Base-by-base conservation (phyloP, 139 green algal genomes). In the Desmodesmus armatus region DNA sequence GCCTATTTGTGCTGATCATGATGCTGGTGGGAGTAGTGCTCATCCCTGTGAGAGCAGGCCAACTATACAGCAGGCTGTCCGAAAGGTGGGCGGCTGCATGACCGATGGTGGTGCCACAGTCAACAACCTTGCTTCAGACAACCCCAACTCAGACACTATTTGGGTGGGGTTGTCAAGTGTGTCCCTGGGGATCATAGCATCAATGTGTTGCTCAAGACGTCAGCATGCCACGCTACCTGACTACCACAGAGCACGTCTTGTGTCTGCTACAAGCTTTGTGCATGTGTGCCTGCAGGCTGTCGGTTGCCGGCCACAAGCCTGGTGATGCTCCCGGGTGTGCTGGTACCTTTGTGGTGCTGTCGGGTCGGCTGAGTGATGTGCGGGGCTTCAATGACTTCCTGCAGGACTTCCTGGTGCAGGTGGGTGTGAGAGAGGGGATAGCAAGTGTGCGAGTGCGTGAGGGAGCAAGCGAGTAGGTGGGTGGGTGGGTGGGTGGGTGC, bases 1-100 rank as follows among this genome's bases (percentile, higher is more conserved):
- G 91, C 7, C 37, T 91, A 13, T 87, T 91, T 5, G 87, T 97
- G 53, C 71, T 97, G 35, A 79, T 80, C 47, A 95, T 96, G 89
- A 97, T 98, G 88, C 81, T 83, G 35, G 72, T 96, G 9, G 94
- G 92, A 15, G 89, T 97, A 41, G 94, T 98, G 49, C 63, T 95
- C 53, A 97, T 98, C 87, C 95, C 95, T 6, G 93, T 96, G 25
- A 78, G 89, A 25, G 89, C 94, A 29, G 81, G 85, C 27, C 87
- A 94, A 89, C 85, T 97, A 53, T 96, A 95, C 82, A 71, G 35
- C 15, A 89, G 95, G 84, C 87, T 97, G 19, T 70, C 60, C 35
- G 89, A 91, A 0, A 83, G 94, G 44, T 69, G 66, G n/a, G 43
- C 41, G 23, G 69, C 69, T 47, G n/a, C 13, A 27, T 65, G 1